Evolutionary conservation across 1,139 yeast species (phyloP), one percentile per base, ranked within the genome.

Genomic region (Taphrina communis): DNA sequence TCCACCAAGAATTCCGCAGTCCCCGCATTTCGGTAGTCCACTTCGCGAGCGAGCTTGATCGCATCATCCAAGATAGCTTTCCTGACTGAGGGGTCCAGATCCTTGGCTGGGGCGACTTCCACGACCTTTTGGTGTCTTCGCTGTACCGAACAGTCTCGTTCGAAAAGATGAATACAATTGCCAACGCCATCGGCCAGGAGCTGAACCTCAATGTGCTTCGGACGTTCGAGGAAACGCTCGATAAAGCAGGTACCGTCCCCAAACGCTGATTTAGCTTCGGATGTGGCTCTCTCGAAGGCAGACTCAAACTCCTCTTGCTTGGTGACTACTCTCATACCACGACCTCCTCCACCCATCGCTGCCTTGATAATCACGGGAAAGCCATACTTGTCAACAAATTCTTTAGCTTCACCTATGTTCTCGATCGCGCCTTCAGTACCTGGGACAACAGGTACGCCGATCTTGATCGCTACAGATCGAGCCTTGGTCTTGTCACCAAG

Each of bases 311-410:
- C 92, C 74, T 94, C 99, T 75, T 97, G 98, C 79, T 94, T 97
- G 77, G 96, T 85, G 65, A 95, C 99, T 67, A 94, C 98, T 82
- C 99, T 88, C 99, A 94, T 94, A 84, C 99, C 99, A 81, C 99
- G 88, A 77, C 99, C 99, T 84, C 99, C 99, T 82, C 99, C 99
- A 79, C 99, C 99, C 78, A 90, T 94, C 58, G 99, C 99, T 57
- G 99, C 99, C 82, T 94, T 94, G 80, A 94, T 93, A 79, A 94
- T 94, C 65, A 94, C 98, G 9, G 99, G 99, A 81, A 79, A 93
- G 36, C 99, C 99, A 79, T 93, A 84, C 79, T 90, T 76, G 55
- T 82, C 85, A 46, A 92, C 97, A 77, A 94, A 94, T 12, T 79
- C 86, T 72, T 81, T 76, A 21, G 98, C 99, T 75, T 94, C 92